Conservation (phyloP, 176 grass and related monocot genomes). For the Carex littledalei region DNA sequence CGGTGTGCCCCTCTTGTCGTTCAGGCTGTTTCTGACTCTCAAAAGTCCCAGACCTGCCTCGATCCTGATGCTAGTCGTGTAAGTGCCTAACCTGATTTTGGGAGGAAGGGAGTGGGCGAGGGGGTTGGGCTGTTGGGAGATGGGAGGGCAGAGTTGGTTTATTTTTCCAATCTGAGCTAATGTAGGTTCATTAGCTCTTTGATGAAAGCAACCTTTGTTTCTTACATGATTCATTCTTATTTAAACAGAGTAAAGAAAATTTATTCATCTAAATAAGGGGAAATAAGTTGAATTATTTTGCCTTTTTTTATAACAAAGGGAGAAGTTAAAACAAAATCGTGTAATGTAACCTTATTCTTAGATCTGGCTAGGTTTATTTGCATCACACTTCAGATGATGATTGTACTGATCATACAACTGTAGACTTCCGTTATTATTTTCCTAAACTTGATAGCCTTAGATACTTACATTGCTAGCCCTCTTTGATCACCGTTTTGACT, state of each 20-base stretch:
- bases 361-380: not conserved
- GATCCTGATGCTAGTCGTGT: constrained; percentile 96
- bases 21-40: constrained; percentile 67
- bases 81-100: constrained; percentile 15
- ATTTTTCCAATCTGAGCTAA: constrained; percentile 2
- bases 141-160: not conserved
- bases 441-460: not conserved
- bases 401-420: not conserved
- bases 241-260: not conserved
- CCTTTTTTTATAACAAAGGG: not conserved
- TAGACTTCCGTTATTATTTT: not conserved
- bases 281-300: not conserved
- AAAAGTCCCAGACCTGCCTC: constrained; percentile 84
- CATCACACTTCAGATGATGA: not conserved
- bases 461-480: not conserved
- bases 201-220: not conserved
- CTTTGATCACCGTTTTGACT: not conserved
- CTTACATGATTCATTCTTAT: not conserved
- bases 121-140: not conserved
- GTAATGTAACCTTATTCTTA: not conserved
- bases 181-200: not conserved
- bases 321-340: not conserved
- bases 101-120: not conserved
- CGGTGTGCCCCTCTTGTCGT: constrained; percentile 39
- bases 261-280: not conserved